Percentiles rank a stretch among this genome's conserved stretches.
Evolutionary conservation across 805 yeast species (phyloP).

Genomic region (Yarrowia porcina): DNA sequence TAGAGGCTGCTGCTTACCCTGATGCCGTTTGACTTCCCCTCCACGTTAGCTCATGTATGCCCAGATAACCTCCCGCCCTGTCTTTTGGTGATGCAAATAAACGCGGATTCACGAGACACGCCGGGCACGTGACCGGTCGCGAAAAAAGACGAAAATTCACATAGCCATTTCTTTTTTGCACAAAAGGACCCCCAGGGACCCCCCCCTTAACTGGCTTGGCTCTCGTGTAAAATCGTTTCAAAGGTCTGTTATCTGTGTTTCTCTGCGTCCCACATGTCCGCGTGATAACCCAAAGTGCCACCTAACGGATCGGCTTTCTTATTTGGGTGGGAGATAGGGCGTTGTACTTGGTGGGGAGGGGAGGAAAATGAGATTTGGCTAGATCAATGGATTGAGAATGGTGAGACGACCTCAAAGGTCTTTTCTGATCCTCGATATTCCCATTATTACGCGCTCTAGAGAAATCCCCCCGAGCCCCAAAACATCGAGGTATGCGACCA

Average conservation of each 20-base stretch:
- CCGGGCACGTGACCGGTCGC: background rate
- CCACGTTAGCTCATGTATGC: background rate
- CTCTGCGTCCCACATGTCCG: slow-evolving; percentile 6
- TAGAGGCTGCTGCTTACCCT: background rate
- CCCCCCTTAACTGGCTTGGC: slow-evolving; percentile 7
- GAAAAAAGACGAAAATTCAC: slow-evolving; percentile 1
- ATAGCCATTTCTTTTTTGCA: background rate
- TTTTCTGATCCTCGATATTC: background rate
- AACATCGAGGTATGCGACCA: background rate
- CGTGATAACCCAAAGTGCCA: background rate
- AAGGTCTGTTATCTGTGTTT: slow-evolving; percentile 6
- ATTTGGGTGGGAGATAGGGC: background rate
- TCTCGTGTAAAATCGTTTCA: background rate
- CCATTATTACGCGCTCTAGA: background rate
- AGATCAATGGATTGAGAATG: background rate
- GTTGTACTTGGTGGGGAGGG: background rate
- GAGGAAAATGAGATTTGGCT: background rate
- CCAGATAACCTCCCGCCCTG: slow-evolving; percentile 23
- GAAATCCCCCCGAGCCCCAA: background rate
- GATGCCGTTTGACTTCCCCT: slow-evolving; percentile 7
- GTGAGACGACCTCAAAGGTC: background rate
- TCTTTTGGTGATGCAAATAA: slow-evolving; percentile 19
- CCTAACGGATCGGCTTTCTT: slow-evolving; percentile 12
- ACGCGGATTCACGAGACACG: background rate
- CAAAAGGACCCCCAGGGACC: slow-evolving; percentile 25